Evolutionary conservation across 2,329 filamentous ascomycete genomes (phyloP), one percentile per base, ranked within the genome.

Genomic region (Fusarium falciforme): DNA sequence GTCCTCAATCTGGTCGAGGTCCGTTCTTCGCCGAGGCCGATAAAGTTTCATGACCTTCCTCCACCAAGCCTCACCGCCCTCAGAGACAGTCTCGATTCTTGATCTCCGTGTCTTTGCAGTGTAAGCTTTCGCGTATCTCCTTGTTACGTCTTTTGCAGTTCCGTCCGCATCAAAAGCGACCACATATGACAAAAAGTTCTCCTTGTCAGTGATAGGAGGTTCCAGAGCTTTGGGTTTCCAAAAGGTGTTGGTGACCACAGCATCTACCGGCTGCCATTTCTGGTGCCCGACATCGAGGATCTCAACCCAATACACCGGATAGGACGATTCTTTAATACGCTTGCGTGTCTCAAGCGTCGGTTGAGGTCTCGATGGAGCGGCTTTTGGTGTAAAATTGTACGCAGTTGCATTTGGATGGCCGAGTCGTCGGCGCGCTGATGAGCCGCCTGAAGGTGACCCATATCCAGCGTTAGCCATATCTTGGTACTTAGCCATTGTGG

Each of bases 261-360:
- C 91, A 80, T 99, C 96, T 40, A 96, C 90, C 0, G 94, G 89
- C 64, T 98, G 90, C 96, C 96, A 99, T 85, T 94, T 97, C 80
- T 98, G 94, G 73, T 94, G 90, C 0, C 93, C 93, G 62, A 91
- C 87, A 72, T 98, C 95, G 73, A 98, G 93, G 5, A 94, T 92
- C 83, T 99, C 96, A 1, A 98, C 92, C 96, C 96, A 99, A 80
- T 95, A 98, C 4, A 98, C 88, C 0, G 96, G 96, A 77, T 92
- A 94, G 0, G 89, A 82, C 0, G 94, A 95, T 78, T 96, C 94
- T 27, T 87, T 88, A 12, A 93, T 88, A 16, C 79, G 83, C 63
- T 83, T 84, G 12, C 79, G 83, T 61, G 74, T 77, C 27, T 79
- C 83, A 78, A 80, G 81, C 29, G 72, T 74, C 42, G 77, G 76